Evolutionary conservation across 2,329 filamentous ascomycete genomes (phyloP).

Genomic region (Cladorrhinum sp.): DNA sequence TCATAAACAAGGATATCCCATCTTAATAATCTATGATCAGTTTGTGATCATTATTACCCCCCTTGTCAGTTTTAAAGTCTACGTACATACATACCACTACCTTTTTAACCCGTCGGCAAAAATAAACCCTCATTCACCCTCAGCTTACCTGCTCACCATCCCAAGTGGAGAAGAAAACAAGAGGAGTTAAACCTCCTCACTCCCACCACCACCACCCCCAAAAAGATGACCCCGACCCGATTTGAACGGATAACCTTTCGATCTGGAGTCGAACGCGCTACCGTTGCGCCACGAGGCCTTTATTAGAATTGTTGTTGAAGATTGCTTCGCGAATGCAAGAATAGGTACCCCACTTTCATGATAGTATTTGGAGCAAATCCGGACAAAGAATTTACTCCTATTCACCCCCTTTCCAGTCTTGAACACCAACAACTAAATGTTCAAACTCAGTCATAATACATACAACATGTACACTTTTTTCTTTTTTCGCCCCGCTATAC

Average conservation of each 20-base stretch:
- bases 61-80: no score
- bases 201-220: neutral
- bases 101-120: neutral
- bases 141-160: no score
- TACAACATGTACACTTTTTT: neutral
- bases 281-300: slow-evolving; percentile 13
- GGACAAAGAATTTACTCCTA: neutral
- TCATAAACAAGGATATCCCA: no score
- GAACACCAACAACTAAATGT: neutral
- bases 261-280: slow-evolving; percentile 16
- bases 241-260: slow-evolving; percentile 14
- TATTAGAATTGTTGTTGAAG: neutral
- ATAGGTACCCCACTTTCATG: no score
- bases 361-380: no score
- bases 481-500: neutral
- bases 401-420: neutral
- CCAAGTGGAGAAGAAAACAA: neutral
- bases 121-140: neutral
- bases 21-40: no score
- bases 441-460: no score
- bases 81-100: no score
- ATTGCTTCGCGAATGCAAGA: neutral
- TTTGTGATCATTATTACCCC: no score
- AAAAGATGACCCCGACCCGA: slow-evolving; percentile 8
- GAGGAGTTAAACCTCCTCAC: no score